Conservation (phyloP, 2,329 filamentous ascomycete species). For the Diplodia intermedia region DNA sequence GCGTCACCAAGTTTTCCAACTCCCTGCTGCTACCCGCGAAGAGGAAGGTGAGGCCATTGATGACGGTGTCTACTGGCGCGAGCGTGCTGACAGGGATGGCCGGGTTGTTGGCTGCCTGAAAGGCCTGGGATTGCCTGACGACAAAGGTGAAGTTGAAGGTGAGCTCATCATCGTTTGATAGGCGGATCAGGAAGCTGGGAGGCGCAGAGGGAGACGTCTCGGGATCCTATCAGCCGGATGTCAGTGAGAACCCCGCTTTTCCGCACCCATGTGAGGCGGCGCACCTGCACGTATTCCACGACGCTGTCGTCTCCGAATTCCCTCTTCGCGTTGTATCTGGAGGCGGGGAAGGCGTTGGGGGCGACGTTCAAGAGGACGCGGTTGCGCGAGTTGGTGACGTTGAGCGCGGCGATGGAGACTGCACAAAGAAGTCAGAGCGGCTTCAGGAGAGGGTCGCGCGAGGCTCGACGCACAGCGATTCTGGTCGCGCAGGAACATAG, state of each 20-base stretch:
- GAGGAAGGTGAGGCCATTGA: constrained; percentile 90
- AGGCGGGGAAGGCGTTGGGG: constrained; percentile 88
- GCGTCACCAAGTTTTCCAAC: constrained; percentile 89
- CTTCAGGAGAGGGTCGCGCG: constrained; percentile 23
- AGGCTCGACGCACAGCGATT: constrained; percentile 72
- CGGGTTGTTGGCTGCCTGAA: constrained; percentile 53
- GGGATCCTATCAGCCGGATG: constrained; percentile 68
- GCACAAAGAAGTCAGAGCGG: constrained; percentile 33
- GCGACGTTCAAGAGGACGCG: constrained; percentile 77
- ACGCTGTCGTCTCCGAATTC: constrained; percentile 75
- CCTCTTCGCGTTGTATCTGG: constrained; percentile 74
- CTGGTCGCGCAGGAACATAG: constrained; percentile 89
- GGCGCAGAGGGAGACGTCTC: constrained; percentile 59
- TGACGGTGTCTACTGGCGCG: constrained; percentile 68
- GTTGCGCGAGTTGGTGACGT: constrained; percentile 79
- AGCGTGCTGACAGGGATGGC: constrained; percentile 36
- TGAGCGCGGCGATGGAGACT: constrained; percentile 89
- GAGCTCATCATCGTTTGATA: constrained; percentile 90
- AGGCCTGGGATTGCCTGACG: constrained; percentile 63
- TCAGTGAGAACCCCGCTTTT: constrained; percentile 33
- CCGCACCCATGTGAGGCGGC: constrained; percentile 38
- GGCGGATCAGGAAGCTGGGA: constrained; percentile 82
- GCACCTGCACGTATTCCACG: constrained; percentile 91
- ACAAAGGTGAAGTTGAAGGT: constrained; percentile 93
- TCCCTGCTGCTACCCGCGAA: constrained; percentile 86